These are phyloP conservation scores for Lasiodiplodia hormozganensis DNA, from an alignment of 2,329 filamentous ascomycete species.

Conservation along the genomic window DNA sequence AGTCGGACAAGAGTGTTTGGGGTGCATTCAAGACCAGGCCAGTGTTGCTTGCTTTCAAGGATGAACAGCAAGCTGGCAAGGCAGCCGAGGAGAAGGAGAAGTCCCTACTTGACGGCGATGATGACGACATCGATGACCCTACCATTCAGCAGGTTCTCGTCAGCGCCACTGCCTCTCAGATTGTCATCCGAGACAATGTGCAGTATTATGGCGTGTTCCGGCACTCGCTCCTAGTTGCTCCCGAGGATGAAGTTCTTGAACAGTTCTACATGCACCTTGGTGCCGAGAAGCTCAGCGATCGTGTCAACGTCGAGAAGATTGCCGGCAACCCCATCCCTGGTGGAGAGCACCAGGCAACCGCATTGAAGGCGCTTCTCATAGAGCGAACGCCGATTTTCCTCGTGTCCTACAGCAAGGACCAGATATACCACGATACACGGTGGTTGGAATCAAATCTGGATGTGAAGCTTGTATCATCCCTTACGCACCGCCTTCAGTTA, in stretches of 20 bases:
- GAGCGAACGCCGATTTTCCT: constrained; percentile 91
- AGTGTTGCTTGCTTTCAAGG: constrained; percentile 84
- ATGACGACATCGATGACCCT: constrained; percentile 51
- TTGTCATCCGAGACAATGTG: constrained; percentile 64
- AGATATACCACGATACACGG: constrained; percentile 83
- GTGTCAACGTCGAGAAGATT: constrained; percentile 28
- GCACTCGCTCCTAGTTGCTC: constrained; percentile 80
- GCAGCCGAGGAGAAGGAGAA: constrained; percentile 50
- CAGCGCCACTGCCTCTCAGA: constrained; percentile 62
- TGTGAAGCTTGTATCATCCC: constrained; percentile 78
- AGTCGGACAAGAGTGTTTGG: constrained; percentile 80
- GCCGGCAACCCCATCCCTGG: constrained; percentile 36
- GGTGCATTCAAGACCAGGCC: constrained; percentile 75
- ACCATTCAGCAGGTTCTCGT: constrained; percentile 18
- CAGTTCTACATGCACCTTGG: constrained; percentile 84
- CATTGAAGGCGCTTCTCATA: constrained; percentile 79
- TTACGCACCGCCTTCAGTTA: constrained; percentile 55
- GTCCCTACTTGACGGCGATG: constrained; percentile 46
- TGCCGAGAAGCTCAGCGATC: constrained; percentile 74
- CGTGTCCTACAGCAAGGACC: constrained; percentile 78
- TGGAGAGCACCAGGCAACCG: constrained; percentile 72
- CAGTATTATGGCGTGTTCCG: constrained; percentile 82
- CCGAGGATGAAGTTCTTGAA: constrained; percentile 87
- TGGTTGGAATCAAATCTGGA: constrained; percentile 89
- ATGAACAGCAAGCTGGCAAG: constrained; percentile 60